These are phyloP conservation scores for Trichoderma lentiforme DNA, from an alignment of 2,329 filamentous ascomycete species.

Conservation along the genomic window DNA sequence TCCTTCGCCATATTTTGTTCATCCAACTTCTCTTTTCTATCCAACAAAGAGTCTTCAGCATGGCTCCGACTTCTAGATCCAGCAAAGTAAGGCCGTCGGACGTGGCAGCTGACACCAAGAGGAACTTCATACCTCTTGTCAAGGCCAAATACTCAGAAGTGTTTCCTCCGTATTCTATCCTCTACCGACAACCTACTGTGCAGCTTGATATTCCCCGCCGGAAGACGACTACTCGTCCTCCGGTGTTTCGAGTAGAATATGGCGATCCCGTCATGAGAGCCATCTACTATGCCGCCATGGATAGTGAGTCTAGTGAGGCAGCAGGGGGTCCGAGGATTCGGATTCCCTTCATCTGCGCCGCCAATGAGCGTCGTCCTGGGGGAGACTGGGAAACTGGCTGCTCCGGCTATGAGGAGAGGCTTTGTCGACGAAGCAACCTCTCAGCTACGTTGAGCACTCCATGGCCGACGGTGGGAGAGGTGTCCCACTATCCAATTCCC, in stretches of 20 bases:
- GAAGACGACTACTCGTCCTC: constrained; percentile 37
- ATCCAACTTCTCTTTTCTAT: not conserved
- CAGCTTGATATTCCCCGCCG: constrained; percentile 42
- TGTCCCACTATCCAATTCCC: constrained; percentile 67
- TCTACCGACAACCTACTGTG: constrained; percentile 50
- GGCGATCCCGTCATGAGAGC: constrained; percentile 61
- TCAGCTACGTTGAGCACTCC: constrained; percentile 65
- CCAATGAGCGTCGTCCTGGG: constrained; percentile 72
- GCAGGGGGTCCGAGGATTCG: constrained; percentile 34
- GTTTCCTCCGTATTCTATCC: constrained; percentile 58
- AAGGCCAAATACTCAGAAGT: constrained; percentile 51
- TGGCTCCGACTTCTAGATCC: constrained; percentile 33
- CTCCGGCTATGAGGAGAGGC: constrained; percentile 56
- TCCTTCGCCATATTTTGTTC: not conserved
- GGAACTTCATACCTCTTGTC: constrained; percentile 64
- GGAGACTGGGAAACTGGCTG: constrained; percentile 74
- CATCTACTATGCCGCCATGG: constrained; percentile 50
- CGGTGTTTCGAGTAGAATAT: constrained; percentile 48
- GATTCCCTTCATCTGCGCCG: constrained; percentile 68
- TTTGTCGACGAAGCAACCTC: constrained; percentile 71
- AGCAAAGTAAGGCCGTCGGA: constrained; percentile 47
- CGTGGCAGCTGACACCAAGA: constrained; percentile 70
- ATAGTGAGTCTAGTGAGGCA: constrained; percentile 37
- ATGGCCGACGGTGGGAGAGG: constrained; percentile 44
- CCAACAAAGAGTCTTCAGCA: constrained; percentile 19